Evolutionary conservation across 2,329 filamentous ascomycete species (phyloP), one percentile per base, ranked within the genome.

Genomic region (Cordyceps militaris): DNA sequence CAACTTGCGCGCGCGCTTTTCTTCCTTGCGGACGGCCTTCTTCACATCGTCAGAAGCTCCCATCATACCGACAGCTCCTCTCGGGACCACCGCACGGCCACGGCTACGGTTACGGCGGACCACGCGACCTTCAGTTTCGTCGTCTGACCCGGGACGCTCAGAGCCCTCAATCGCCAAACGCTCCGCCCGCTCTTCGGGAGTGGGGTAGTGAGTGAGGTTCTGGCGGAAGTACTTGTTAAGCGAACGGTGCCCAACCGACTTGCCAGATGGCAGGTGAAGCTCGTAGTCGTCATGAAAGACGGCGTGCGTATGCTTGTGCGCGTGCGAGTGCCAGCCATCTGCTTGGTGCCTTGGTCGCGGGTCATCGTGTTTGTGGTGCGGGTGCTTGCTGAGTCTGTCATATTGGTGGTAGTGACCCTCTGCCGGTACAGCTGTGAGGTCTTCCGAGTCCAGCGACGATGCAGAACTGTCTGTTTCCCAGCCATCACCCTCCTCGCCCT

Each of bases 391-490:
- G 6, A 92, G 80, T 43, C 86, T 82, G 66, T 89, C 85, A 69
- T 88, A 89, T 62, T 88, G 85, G 65, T 88, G 82, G 50, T 83
- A 79, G 63, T 84, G 83, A 47, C 84, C 80, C 62, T 93, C 89
- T 32, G 90, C 86, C 2, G 89, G 89, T 8, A 95, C 84, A 9
- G 88, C 84, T 5, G 85, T 88, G 43, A 95, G 83, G 64, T 96
- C 91, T 56, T 88, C 88, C 1, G 91, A 94, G 63, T 92, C 90
- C 36, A 95, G 80, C 11, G 91, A 95, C 1, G 92, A 96, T n/a
- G 82, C 87, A 10, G 89, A 91, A 63, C 87, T 91, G 70, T 97
- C 94, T 0, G 92, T 97, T 74, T 99, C 94, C 93, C 94, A 97
- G 46, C 90, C 91, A 44, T 93, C 91, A 6, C 86, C 84, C 53